Evolutionary conservation across 805 yeast genomes (phyloP).

Genomic region (Lachancea thermotolerans): DNA sequence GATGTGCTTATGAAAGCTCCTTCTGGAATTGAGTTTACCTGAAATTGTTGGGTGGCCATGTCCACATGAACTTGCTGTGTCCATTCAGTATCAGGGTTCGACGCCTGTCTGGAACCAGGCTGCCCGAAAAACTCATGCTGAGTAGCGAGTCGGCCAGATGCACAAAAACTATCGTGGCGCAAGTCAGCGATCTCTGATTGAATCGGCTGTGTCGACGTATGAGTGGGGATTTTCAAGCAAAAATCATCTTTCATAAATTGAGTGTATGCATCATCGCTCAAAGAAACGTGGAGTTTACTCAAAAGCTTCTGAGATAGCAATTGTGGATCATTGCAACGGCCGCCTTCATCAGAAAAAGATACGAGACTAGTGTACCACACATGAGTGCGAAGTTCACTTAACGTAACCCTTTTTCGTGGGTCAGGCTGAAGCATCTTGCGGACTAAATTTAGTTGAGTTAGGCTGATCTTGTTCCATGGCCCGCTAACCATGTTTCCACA

Average conservation of each 20-base stretch:
- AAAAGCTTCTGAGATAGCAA: constrained; percentile 45
- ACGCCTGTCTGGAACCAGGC: not conserved
- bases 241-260: constrained; percentile 19
- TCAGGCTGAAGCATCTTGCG: constrained; percentile 46
- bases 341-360: constrained; percentile 39
- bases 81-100: constrained; percentile 16
- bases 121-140: constrained; percentile 8
- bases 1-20: constrained; percentile 18
- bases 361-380: constrained; percentile 49
- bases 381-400: constrained; percentile 40
- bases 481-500: constrained; percentile 41
- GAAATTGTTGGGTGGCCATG: constrained; percentile 24
- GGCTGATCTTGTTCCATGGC: constrained; percentile 52
- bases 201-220: constrained; percentile 43
- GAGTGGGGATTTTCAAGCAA: not conserved
- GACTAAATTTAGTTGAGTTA: constrained; percentile 43
- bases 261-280: constrained; percentile 42
- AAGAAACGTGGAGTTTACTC: constrained; percentile 45
- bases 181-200: constrained; percentile 35
- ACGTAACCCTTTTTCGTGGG: constrained; percentile 38
- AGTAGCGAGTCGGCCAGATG: constrained; percentile 21
- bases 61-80: constrained; percentile 20
- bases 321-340: constrained; percentile 48
- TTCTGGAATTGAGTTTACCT: constrained; percentile 1
- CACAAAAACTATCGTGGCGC: constrained; percentile 16